A percentile compares a stretch with the other conserved stretches of the same genome.
Conservation (phyloP, 2,329 filamentous ascomycete species). For the Paracoccidioides lutzii region DNA sequence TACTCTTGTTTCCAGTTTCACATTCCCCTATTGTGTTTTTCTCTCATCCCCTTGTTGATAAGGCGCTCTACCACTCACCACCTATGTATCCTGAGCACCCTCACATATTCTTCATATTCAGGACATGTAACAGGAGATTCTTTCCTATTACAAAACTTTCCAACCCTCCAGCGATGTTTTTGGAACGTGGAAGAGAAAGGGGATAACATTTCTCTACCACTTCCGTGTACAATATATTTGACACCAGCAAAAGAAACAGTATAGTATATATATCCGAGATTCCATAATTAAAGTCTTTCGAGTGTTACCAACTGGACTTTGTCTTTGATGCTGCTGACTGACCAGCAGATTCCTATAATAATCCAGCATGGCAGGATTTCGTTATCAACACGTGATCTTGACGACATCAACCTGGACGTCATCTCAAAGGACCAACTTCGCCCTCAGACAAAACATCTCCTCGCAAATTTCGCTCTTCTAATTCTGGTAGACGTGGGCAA, state of each 20-base stretch:
- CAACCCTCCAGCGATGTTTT: neutral
- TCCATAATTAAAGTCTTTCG: neutral
- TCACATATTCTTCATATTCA: neutral
- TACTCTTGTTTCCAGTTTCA: neutral
- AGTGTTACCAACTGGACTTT: neutral
- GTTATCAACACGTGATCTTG: neutral
- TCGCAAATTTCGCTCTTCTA: no score
- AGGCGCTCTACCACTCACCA: neutral
- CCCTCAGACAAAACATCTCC: no score
- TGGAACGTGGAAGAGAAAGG: neutral
- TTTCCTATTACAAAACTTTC: neutral
- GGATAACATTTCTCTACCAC: neutral
- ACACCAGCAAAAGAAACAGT: neutral
- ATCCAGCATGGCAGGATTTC: neutral
- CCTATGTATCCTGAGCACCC: neutral
- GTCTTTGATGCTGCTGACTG: neutral
- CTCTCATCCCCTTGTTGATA: neutral
- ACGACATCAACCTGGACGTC: neutral
- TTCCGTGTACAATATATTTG: constrained; percentile 2
- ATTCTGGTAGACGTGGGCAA: no score
- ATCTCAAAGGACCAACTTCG: no score
- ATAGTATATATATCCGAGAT: neutral
- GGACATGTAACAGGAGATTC: neutral
- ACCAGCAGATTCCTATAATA: neutral
- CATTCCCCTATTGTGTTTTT: neutral